Conservation (phyloP, 306 rosid genomes). For the Canavalia ensiformis region DNA sequence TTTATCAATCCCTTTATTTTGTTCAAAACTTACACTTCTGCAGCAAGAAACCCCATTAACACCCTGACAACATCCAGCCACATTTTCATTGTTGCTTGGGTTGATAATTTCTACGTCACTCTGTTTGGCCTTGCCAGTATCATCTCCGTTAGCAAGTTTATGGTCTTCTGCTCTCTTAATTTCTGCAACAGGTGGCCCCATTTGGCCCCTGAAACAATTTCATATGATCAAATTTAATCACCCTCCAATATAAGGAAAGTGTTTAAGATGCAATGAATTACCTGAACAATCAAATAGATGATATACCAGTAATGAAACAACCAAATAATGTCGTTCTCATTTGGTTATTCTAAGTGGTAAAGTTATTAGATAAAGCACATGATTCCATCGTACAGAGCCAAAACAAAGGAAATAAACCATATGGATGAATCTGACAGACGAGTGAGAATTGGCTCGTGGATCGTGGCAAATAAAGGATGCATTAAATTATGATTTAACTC, state of each 20-base stretch:
- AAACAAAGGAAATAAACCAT: slow-evolving; percentile 12
- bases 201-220: slow-evolving; percentile 58
- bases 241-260: neutral
- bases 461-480: neutral
- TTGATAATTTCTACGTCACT: slow-evolving; percentile 37
- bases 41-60: slow-evolving; percentile 85
- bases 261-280: neutral
- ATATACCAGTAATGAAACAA: slow-evolving; percentile 5
- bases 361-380: slow-evolving; percentile 18
- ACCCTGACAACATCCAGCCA: slow-evolving; percentile 68
- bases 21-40: slow-evolving; percentile 64
- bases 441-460: neutral
- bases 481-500: neutral
- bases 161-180: slow-evolving; percentile 43
- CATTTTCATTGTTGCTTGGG: slow-evolving; percentile 45
- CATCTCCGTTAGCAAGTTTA: slow-evolving; percentile 47
- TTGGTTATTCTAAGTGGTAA: neutral
- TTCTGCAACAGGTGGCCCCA: slow-evolving; percentile 47
- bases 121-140: slow-evolving; percentile 43
- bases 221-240: slow-evolving; percentile 11
- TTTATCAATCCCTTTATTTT: slow-evolving; percentile 53
- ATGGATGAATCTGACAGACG: neutral
- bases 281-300: neutral
- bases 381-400: slow-evolving; percentile 22
- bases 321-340: slow-evolving; percentile 23